Evolutionary conservation across 257 asterid genomes (phyloP), one percentile per base, ranked within the genome.

Genomic region (Jasminum sambac): DNA sequence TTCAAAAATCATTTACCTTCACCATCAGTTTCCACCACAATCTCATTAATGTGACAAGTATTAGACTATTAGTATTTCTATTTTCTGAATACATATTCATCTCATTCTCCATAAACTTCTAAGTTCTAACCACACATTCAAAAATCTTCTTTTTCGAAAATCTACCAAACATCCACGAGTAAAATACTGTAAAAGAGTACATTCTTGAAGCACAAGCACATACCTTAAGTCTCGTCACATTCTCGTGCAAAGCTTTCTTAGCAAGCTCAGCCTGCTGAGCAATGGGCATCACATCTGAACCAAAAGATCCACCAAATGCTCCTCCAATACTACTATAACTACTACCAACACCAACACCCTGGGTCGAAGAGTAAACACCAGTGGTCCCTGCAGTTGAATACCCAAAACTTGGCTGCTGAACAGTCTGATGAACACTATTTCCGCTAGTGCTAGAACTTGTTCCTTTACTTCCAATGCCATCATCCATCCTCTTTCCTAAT

Each of bases 401-500:
- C 52, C 81, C 89, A 44, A 77, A 76, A 78, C 79, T 77, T 9
- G 76, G 76, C 72, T 83, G 88, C 66, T 64, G 80, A 78, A 63
- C 83, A 55, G 65, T 78, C 63, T 74, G 89, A 68, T 46, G 86
- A 73, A 67, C 77, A 72, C 57, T 63, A 76, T 61, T 59, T 26
- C 81, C 75, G 43, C 71, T 82, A 78, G 57, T 82, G 65, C 72
- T 70, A 71, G 58, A 74, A 67, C 74, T 43, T 58, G 76, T 83
- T 62, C 87, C 92, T 76, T 78, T 82, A 64, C 68, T 81, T 25
- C 79, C 84, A 70, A 83, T 76, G 43, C 88, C 86, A 39, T 94
- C 97, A 65, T 91, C 97, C 17, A 91, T 67, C 76, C 97, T 87
- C 82, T 89, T 94, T 1, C 99, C 99, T 68, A 92, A 78, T 66